A percentile compares a stretch with the other conserved stretches of the same genome.
phyloP scores from a whole-genome alignment of 306 rosid species.

The Oemleria cerasiformis region DNA sequence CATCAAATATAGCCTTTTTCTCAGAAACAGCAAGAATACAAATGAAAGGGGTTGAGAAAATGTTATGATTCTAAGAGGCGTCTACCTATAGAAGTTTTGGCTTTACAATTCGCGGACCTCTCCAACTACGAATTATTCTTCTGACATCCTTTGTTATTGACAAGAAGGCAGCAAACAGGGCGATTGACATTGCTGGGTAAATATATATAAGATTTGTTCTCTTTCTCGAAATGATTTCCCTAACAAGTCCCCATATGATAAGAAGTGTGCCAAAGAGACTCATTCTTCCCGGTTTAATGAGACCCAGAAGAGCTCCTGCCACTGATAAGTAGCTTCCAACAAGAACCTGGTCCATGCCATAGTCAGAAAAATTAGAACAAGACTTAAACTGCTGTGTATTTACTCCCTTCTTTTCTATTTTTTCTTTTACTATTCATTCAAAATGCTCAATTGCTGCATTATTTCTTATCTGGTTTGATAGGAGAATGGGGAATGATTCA shows the following conservation, averaged over 20 bases:
- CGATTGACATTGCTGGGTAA: constrained; percentile 58
- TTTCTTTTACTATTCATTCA: neutral
- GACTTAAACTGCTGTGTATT: neutral
- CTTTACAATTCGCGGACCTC: constrained; percentile 23
- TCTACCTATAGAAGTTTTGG: constrained; percentile 30
- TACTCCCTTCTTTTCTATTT: too few relatives aligned
- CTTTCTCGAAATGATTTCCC: constrained; percentile 42
- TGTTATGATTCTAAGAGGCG: neutral
- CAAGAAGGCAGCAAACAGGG: constrained; percentile 59
- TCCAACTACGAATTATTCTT: constrained; percentile 51
- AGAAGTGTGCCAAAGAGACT: constrained; percentile 65
- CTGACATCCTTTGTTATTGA: constrained; percentile 75
- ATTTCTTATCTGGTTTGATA: neutral
- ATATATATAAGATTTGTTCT: constrained; percentile 24
- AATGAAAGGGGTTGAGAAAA: constrained; percentile 1
- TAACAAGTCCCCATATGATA: constrained; percentile 63
- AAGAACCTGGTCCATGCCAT: constrained; percentile 52
- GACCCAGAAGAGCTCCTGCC: constrained; percentile 67
- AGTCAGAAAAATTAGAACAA: constrained; percentile 19
- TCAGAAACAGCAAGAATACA: neutral
- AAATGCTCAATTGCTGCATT: neutral
- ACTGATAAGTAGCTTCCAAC: constrained; percentile 81
- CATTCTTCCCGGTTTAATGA: constrained; percentile 64
- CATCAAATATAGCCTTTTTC: neutral
- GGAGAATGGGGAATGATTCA: neutral